These are phyloP conservation scores for Ascochyta fabae DNA, from an alignment of 2,329 filamentous ascomycete species.

Conservation along the genomic window DNA sequence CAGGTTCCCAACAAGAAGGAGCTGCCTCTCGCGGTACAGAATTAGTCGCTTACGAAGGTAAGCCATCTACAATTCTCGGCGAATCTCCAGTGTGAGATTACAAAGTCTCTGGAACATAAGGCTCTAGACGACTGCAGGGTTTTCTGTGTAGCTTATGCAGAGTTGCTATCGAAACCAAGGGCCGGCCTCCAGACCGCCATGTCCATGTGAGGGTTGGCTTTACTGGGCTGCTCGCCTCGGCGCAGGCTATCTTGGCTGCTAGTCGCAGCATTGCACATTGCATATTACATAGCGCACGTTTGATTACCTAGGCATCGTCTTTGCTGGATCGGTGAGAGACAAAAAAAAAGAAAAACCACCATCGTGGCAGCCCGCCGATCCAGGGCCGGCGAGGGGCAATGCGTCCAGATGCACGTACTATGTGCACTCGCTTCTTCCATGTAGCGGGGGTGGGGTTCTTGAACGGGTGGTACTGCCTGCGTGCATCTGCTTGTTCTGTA, in stretches of 20 bases:
- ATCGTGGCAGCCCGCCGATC: conserved; percentile 2
- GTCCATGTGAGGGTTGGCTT: no score
- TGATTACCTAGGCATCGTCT: neutral
- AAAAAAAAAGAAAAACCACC: neutral
- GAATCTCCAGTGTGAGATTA: no score
- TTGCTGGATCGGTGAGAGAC: neutral
- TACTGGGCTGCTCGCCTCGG: neutral
- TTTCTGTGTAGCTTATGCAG: no score
- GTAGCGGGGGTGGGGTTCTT: conserved; percentile 3
- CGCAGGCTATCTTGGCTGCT: neutral
- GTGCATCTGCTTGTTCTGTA: no score
- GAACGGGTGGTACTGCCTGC: neutral
- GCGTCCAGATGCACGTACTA: neutral
- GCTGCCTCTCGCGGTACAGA: neutral
- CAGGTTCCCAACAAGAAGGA: neutral
- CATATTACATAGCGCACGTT: neutral
- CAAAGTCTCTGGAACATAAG: no score
- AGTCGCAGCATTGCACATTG: neutral
- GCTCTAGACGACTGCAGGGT: no score
- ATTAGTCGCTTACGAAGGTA: no score
- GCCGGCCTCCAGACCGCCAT: no score
- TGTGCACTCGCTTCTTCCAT: neutral
- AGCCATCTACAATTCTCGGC: no score
- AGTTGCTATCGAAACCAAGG: no score
- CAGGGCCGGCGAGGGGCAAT: conserved; percentile 5